Conservation (phyloP, 2,329 filamentous ascomycete genomes). For the Pseudogymnoascus sp. region DNA sequence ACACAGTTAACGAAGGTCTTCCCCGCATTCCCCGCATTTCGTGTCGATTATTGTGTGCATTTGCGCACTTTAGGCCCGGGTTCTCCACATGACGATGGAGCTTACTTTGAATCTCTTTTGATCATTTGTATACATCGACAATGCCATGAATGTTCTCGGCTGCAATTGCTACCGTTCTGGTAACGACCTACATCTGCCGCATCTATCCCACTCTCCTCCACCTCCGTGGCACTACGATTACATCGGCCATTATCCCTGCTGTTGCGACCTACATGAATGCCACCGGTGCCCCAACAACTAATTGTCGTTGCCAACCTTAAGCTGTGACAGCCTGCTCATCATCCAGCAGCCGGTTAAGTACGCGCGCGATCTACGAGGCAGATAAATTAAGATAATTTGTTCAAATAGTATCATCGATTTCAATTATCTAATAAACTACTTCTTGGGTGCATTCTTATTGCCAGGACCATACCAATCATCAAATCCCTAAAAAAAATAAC, state of each 20-base stretch:
- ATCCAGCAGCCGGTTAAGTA: neutral
- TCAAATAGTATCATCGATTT: neutral
- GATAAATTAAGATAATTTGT: neutral
- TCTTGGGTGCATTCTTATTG: neutral
- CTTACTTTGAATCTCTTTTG: neutral
- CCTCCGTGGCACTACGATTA: no score
- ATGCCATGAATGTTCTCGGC: neutral
- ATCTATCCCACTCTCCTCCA: no score
- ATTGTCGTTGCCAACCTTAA: no score
- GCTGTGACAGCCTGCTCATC: neutral
- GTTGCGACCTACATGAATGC: no score
- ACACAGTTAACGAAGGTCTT: neutral
- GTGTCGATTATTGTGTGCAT: neutral
- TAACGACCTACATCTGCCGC: no score
- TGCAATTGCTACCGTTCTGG: neutral
- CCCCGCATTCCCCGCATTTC: neutral
- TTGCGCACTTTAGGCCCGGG: neutral
- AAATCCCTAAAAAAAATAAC: slow-evolving; percentile 14
- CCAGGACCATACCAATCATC: slow-evolving; percentile 20
- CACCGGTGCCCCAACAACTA: no score
- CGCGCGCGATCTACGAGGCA: neutral
- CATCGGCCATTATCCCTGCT: no score
- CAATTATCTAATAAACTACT: neutral
- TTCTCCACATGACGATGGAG: neutral
- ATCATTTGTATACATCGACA: neutral